Conservation (phyloP, 2,329 filamentous ascomycete genomes). For the Didymella pomorum region DNA sequence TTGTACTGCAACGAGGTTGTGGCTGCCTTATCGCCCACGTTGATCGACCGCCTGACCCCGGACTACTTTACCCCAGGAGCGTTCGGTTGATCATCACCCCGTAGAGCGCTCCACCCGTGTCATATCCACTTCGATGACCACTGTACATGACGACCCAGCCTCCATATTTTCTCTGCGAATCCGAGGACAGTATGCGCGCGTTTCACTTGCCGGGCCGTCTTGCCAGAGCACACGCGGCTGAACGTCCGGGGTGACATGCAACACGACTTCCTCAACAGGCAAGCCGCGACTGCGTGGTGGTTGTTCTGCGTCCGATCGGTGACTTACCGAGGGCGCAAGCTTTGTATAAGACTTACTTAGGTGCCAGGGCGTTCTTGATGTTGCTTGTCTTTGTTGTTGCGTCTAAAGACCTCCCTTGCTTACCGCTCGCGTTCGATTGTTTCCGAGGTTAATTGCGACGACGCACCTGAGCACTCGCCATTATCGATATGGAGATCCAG, state of each 20-base stretch:
- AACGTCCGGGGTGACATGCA: not conserved
- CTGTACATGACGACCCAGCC: not conserved
- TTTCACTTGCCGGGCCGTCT: constrained; percentile 13
- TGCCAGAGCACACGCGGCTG: constrained; percentile 14
- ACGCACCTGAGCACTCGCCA: not conserved
- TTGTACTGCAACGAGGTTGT: not conserved
- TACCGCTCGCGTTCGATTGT: not conserved
- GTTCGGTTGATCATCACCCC: constrained; percentile 27
- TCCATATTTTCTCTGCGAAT: constrained; percentile 8
- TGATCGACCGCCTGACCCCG: not conserved
- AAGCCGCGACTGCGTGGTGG: constrained; percentile 9
- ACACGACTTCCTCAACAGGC: constrained; percentile 9
- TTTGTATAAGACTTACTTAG: constrained; percentile 30
- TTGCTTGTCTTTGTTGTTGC: constrained; percentile 4
- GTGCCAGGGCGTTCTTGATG: constrained; percentile 8
- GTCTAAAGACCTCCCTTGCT: not conserved
- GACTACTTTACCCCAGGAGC: constrained; percentile 12
- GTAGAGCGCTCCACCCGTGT: constrained; percentile 8
- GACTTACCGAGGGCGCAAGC: constrained; percentile 20
- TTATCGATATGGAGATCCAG: constrained; percentile 29
- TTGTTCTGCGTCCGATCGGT: constrained; percentile 6
- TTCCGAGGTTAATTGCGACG: not conserved
- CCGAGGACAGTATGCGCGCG: not conserved
- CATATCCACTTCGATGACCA: constrained; percentile 10
- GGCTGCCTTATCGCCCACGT: not conserved